Evolutionary conservation across 2,329 filamentous ascomycete species (phyloP), one percentile per base, ranked within the genome.

Genomic region (Mycosphaerella arachidis): DNA sequence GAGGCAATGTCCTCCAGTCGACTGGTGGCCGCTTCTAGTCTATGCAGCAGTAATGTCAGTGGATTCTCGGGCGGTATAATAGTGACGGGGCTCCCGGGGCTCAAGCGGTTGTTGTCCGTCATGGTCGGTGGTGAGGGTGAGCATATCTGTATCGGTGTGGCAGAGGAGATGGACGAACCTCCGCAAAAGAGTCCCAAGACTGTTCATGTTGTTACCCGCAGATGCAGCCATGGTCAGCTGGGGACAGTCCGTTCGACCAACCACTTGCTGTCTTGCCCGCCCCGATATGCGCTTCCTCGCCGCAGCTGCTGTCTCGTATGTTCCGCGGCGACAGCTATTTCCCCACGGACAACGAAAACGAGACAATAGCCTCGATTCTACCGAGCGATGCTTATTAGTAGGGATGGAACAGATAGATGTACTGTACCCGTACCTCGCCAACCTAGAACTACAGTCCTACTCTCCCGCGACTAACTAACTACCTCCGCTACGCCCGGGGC

Each of bases 161-260:
- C 35, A 50, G 29, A 50, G 35, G 48, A 24, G 63, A 24, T 46
- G 40, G 50, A 58, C 57, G 43, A 66, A 97, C 94, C 94, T 87
- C 84, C 99, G 99, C 81, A 99, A 97, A 72, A 99, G 85, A 57
- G 94, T 99, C 37, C 92, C 95, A 64, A 99, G 81, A 75, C 96
- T 97, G 78, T 97, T 88, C 91, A 97, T 97, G 71, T 59, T 55
- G 30, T 52, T 52, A 13, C 29, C 50, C 12, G 46, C n/a, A 29
- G 46, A 29, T 29, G 35, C 35, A 30, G 8, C n/a, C 10, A 10
- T 3, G 20, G 46, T 48, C 16, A 60, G 64, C 62, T 56, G 60
- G 56, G n/a, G 9, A 40, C 57, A 30, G 46, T 27, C 3, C 8
- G 20, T 29, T 48, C 29, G 8, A 50, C 24, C 24, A 30, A 29